These are phyloP conservation scores for Trypanosomatidae sp. DNA, from an alignment of 208 protist genomes.

Conservation along the genomic window DNA sequence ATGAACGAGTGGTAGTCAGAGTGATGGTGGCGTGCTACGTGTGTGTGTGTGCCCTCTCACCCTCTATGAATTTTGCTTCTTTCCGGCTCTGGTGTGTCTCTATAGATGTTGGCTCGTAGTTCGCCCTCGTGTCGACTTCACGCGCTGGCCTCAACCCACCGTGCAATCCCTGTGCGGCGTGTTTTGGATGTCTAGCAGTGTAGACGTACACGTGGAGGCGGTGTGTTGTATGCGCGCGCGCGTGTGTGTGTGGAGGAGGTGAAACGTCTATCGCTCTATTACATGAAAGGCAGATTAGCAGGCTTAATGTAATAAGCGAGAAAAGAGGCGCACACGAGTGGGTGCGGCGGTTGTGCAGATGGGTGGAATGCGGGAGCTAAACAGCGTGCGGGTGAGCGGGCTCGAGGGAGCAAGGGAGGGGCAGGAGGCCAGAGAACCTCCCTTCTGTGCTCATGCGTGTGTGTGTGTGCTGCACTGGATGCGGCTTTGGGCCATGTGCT, in stretches of 20 bases:
- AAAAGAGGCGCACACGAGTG: neutral
- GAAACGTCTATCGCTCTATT: constrained; percentile 4
- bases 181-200: neutral
- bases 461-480: neutral
- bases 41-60: neutral
- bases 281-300: neutral
- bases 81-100: neutral
- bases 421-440: neutral
- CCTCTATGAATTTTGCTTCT: neutral
- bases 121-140: neutral
- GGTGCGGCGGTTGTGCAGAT: neutral
- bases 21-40: neutral
- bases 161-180: neutral
- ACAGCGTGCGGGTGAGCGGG: neutral
- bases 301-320: neutral
- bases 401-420: neutral
- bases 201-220: neutral
- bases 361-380: neutral
- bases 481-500: neutral
- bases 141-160: neutral
- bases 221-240: neutral
- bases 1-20: neutral
- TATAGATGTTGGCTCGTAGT: neutral
- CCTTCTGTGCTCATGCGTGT: constrained; percentile 3
- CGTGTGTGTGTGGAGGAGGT: neutral